Evolutionary conservation across 768 basidiomycete species (phyloP).

Genomic region (Hortiboletus campestris): DNA sequence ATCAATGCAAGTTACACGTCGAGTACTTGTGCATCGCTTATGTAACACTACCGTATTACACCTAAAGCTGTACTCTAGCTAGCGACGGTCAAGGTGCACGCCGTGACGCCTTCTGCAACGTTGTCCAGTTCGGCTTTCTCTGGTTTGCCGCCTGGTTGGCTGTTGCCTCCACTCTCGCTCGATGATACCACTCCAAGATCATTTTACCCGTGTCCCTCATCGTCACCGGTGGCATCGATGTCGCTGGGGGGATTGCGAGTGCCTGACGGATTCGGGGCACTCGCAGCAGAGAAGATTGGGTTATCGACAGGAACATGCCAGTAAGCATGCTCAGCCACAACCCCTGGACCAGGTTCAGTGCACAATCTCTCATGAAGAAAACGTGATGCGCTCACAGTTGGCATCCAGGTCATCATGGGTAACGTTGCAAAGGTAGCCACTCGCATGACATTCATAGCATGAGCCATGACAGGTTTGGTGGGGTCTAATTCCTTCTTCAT

Average conservation of each 20-base stretch:
- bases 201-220: conserved; percentile 27
- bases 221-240: conserved; percentile 20
- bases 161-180: not conserved
- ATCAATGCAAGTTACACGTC: not conserved
- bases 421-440: conserved; percentile 51
- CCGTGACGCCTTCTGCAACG: conserved; percentile 22
- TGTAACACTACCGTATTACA: conserved; percentile 11
- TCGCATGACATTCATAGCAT: conserved; percentile 67
- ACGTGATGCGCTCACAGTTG: conserved; percentile 52
- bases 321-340: conserved; percentile 57
- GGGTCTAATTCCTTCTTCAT: conserved; percentile 55
- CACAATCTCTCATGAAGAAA: not conserved
- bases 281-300: conserved; percentile 49
- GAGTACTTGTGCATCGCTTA: conserved; percentile 4
- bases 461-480: conserved; percentile 53
- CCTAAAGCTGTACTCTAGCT: not conserved
- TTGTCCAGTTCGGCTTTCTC: conserved; percentile 24
- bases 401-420: conserved; percentile 56
- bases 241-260: conserved; percentile 34
- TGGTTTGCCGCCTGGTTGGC: conserved; percentile 1
- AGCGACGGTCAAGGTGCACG: not conserved
- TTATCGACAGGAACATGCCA: conserved; percentile 43
- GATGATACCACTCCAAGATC: conserved; percentile 22
- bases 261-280: conserved; percentile 39
- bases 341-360: conserved; percentile 39